Evolutionary conservation across 768 basidiomycete genomes (phyloP), one percentile per base, ranked within the genome.

Genomic region (Cantharellus anzutake): DNA sequence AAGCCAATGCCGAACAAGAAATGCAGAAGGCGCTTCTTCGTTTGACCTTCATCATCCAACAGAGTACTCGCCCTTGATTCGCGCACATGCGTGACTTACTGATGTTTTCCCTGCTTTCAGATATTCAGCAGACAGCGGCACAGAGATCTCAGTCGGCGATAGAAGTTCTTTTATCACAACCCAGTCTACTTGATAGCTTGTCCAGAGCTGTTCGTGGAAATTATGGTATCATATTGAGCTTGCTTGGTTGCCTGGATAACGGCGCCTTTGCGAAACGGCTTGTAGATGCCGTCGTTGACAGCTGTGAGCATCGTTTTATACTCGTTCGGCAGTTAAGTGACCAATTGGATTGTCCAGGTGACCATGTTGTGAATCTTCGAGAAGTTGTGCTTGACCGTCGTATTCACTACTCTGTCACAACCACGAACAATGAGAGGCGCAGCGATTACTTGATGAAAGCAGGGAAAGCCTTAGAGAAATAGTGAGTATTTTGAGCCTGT

Each of bases 181-280:
- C 92, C 0, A 70, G 79, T 0, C 72, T 98, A 1, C 73, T 97
- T 41, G 91, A 97, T 59, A 86, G 82, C 66, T 74, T 96, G 11
- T 82, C 90, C 52, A 93, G 85, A 66, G 93, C 93, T 1, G 80
- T 94, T 63, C 80, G 84, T 75, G 96, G 96, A 51, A 91, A 86
- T 64, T 99, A 96, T 67, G 82, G 90, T 56, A 74, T 93, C 48
- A 83, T 99, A 44, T 78, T 98, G 39, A 90, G 89, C 66, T 76
- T 99, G 52, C 75, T 98, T 3, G 93, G 93, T n/a, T 91, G 84
- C 65, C 71, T 99, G 53, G 96, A 98, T 64, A 76, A 84, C 58
- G 96, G 96, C 0, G 70, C 82, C 41, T 79, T 80, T 64, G 79
- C 83, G n/a, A 99, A 99, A 74, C 80, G 74, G 59, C 75, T 98